Conservation (phyloP, 208 protist genomes). For the Leishmania lainsoni region DNA sequence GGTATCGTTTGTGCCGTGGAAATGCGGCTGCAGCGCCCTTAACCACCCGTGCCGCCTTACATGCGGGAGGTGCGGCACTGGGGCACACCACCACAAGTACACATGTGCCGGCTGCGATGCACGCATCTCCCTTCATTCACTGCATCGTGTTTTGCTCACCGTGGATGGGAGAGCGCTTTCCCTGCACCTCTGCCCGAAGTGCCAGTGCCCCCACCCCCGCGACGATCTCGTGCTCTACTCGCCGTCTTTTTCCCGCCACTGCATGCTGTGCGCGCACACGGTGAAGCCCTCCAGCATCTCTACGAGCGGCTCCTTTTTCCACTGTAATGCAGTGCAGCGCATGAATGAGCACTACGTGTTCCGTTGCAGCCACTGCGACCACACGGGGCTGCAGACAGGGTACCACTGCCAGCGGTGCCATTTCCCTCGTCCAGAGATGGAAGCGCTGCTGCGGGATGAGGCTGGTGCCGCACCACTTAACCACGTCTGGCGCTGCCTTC, state of each 20-base stretch:
- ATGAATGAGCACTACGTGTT: slow-evolving; percentile 76
- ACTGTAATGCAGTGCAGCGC: slow-evolving; percentile 50
- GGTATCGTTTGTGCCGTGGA: slow-evolving; percentile 60
- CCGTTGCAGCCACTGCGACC: slow-evolving; percentile 45
- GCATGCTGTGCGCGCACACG: slow-evolving; percentile 54
- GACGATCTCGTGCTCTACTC: slow-evolving; percentile 56
- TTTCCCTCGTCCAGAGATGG: slow-evolving; percentile 53
- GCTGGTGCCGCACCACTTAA: slow-evolving; percentile 14
- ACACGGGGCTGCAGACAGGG: slow-evolving; percentile 41
- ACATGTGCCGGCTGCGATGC: slow-evolving; percentile 53
- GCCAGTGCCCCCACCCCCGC: slow-evolving; percentile 62
- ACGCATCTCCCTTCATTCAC: slow-evolving; percentile 9
- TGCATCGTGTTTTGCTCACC: slow-evolving; percentile 9
- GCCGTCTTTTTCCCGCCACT: slow-evolving; percentile 57
- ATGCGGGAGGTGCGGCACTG: slow-evolving; percentile 44
- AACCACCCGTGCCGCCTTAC: slow-evolving; percentile 61
- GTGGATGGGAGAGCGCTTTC: slow-evolving; percentile 21
- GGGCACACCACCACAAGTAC: slow-evolving; percentile 32
- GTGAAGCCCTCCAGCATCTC: slow-evolving; percentile 26
- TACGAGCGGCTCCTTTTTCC: slow-evolving; percentile 26
- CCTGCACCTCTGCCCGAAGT: slow-evolving; percentile 57
- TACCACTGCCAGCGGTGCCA: slow-evolving; percentile 66
- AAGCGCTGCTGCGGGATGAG: background rate
- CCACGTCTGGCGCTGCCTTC: slow-evolving; percentile 72
- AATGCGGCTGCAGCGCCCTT: slow-evolving; percentile 61